Evolutionary conservation across 1,139 yeast genomes (phyloP), one percentile per base, ranked within the genome.

Genomic region (Geotrichum bryndzae): DNA sequence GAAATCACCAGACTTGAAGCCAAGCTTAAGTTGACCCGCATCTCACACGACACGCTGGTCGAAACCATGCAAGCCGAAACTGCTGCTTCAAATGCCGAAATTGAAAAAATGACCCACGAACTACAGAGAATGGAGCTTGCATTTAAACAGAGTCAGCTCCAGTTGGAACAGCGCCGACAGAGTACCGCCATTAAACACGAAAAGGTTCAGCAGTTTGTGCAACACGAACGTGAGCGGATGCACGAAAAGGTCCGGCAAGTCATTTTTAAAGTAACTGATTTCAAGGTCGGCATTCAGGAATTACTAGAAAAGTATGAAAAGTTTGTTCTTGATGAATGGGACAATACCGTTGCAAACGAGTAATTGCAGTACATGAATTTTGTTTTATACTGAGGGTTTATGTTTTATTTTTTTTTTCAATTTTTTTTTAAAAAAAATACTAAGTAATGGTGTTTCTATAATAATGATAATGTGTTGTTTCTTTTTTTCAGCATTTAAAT

Each of bases 71-170:
- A 80, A 60, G 78, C 83, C 64, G 84, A 85, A 66, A 76, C 82
- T 38, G 77, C 82, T 51, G 76, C 83, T 41, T 81, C 84, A 63
- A 81, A 84, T 60, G 81, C 86, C 27, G 90, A 88, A 70, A 82
- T 86, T 58, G 92, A 87, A 69, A 82, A 82, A 68, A 74, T 85
- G 59, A 89, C 85, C 64, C 80, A 84, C 51, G 90, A 86, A 63
- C 75, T 87, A 54, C 81, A 84, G 61, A 76, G 79, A 23, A 79
- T 84, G 73, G 81, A 81, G 63, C 76, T 80, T 29, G 78, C 80
- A 60, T 79, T 83, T 7, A 83, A 83, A 61, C 84, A 84, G 64
- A 86, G 84, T 52, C 73, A 81, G 59, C 74, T 82, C 31, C 82
- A 82, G 67, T 76, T 85, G 51, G 87, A 87, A 62, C 84, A 84